These are phyloP conservation scores for Fusarium nanum DNA, from an alignment of 2,329 filamentous ascomycete genomes.

Conservation along the genomic window DNA sequence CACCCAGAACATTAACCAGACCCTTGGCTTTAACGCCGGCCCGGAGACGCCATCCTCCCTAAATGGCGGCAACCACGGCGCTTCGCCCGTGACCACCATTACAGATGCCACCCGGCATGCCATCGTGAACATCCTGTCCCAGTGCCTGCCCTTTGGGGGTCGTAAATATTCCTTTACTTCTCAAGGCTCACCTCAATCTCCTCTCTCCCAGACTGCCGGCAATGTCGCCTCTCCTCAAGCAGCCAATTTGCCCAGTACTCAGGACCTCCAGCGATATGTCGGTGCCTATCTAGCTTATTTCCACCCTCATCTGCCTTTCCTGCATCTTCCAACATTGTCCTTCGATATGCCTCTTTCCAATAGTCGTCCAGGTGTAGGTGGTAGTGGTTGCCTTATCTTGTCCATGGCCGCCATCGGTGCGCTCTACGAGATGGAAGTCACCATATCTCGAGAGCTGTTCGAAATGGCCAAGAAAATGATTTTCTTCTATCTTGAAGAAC, in stretches of 20 bases:
- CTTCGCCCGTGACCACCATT: slow-evolving; percentile 71
- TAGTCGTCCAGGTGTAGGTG: slow-evolving; percentile 72
- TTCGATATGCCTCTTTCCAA: slow-evolving; percentile 83
- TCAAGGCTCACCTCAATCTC: slow-evolving; percentile 65
- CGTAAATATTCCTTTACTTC: slow-evolving; percentile 74
- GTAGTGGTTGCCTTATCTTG: slow-evolving; percentile 85
- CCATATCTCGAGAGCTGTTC: slow-evolving; percentile 85
- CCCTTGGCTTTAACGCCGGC: slow-evolving; percentile 71
- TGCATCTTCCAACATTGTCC: slow-evolving; percentile 90
- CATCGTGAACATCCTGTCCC: slow-evolving; percentile 69
- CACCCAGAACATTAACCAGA: slow-evolving; percentile 71
- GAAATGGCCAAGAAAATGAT: slow-evolving; percentile 97
- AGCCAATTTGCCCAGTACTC: slow-evolving; percentile 78
- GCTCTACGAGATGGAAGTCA: slow-evolving; percentile 86
- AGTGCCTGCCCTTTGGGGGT: slow-evolving; percentile 66
- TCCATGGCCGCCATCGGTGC: slow-evolving; percentile 85
- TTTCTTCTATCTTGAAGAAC: slow-evolving; percentile 89
- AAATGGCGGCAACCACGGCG: slow-evolving; percentile 70
- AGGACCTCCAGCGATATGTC: slow-evolving; percentile 90
- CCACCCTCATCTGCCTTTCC: slow-evolving; percentile 93
- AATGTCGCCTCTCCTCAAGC: slow-evolving; percentile 64
- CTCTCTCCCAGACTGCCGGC: slow-evolving; percentile 60
- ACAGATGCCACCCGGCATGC: slow-evolving; percentile 72
- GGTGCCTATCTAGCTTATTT: slow-evolving; percentile 91
- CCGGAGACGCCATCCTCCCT: slow-evolving; percentile 81